These are phyloP conservation scores for Cercospora zeina DNA, from an alignment of 2,329 filamentous ascomycete species.

Conservation along the genomic window DNA sequence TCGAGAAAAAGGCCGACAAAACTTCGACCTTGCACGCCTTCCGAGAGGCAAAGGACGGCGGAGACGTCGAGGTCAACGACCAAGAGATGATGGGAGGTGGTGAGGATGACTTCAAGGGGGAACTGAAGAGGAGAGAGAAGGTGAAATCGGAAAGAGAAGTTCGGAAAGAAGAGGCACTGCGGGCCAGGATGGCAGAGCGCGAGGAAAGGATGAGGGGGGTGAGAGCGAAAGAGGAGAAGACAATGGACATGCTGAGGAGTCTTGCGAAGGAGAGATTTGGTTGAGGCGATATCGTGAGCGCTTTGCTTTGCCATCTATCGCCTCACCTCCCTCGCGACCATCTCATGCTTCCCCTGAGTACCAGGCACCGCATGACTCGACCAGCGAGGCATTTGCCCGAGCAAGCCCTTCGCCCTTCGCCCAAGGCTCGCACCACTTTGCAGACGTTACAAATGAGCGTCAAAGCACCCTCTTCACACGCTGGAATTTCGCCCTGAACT, in stretches of 20 bases:
- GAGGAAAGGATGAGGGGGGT: slow-evolving; percentile 72
- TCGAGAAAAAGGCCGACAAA: slow-evolving; percentile 79
- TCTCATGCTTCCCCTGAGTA: not conserved
- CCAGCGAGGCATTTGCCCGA: no score
- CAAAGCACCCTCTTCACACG: no score
- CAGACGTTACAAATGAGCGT: no score
- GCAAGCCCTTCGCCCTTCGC: no score
- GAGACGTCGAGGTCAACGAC: slow-evolving; percentile 66
- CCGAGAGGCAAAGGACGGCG: slow-evolving; percentile 63
- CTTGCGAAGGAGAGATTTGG: slow-evolving; percentile 80
- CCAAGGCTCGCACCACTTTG: no score
- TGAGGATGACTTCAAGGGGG: slow-evolving; percentile 65
- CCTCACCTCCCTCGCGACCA: not conserved
- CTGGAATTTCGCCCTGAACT: no score
- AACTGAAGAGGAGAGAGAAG: slow-evolving; percentile 64
- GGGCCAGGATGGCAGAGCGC: slow-evolving; percentile 74
- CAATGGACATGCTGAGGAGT: slow-evolving; percentile 76
- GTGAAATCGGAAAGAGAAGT: slow-evolving; percentile 84
- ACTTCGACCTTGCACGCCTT: slow-evolving; percentile 75
- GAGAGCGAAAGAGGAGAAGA: slow-evolving; percentile 75
- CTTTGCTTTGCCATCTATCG: not conserved
- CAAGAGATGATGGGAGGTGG: slow-evolving; percentile 74
- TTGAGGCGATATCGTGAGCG: slow-evolving; percentile 14
- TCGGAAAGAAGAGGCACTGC: slow-evolving; percentile 73
- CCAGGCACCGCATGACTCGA: no score